Evolutionary conservation across 768 basidiomycete genomes (phyloP).

Genomic region (Boletus speciosus): DNA sequence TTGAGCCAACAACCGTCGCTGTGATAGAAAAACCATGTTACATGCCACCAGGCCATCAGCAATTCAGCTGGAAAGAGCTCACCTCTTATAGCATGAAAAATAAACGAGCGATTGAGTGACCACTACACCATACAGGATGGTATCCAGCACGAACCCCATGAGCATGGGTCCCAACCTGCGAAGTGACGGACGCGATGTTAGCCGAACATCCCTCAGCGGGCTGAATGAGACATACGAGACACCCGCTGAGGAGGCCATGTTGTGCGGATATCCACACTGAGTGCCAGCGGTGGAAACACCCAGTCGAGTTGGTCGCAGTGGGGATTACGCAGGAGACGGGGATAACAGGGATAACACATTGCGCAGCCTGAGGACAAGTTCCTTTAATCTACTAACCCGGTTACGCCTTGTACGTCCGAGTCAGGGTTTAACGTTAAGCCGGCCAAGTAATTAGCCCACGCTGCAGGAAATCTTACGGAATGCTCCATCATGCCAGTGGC

Average conservation of each 20-base stretch:
- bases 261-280: slow-evolving; percentile 9
- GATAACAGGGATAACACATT: neutral
- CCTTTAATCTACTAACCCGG: slow-evolving; percentile 13
- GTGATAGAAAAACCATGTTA: neutral
- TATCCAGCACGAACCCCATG: slow-evolving; percentile 34
- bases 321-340: slow-evolving; percentile 4
- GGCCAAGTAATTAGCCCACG: neutral
- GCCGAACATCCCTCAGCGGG: neutral
- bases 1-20: slow-evolving; percentile 23
- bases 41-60: neutral
- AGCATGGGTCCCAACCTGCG: slow-evolving; percentile 35
- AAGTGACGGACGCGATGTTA: neutral
- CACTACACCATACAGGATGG: slow-evolving; percentile 34
- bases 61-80: neutral
- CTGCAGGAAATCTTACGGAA: slow-evolving; percentile 14
- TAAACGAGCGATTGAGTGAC: slow-evolving; percentile 34
- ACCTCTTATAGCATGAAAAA: slow-evolving; percentile 28
- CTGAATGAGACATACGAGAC: slow-evolving; percentile 17
- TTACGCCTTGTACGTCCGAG: slow-evolving; percentile 17
- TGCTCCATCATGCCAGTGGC: neutral
- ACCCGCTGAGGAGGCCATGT: slow-evolving; percentile 21
- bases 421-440: slow-evolving; percentile 17
- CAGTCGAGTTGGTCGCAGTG: slow-evolving; percentile 6
- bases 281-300: neutral
- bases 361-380: neutral